phyloP scores from a whole-genome alignment of 805 yeast genomes.

The Suhomyces pyralidae region DNA sequence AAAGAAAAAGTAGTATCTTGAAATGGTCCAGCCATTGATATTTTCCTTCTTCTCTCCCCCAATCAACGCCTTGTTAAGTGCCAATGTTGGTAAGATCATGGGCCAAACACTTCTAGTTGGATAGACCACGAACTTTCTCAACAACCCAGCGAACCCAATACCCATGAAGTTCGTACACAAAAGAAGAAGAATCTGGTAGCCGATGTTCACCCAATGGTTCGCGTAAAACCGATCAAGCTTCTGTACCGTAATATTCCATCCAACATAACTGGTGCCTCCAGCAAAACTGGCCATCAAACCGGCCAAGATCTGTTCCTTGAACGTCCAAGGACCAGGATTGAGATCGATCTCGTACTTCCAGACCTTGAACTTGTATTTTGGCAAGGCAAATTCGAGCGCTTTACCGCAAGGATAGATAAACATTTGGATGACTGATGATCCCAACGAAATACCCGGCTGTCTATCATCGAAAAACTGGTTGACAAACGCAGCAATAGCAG shows the following conservation, averaged over 20 bases:
- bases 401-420: slow-evolving; percentile 46
- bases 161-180: slow-evolving; percentile 16
- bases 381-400: slow-evolving; percentile 30
- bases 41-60: slow-evolving; percentile 23
- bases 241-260: slow-evolving; percentile 19
- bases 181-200: slow-evolving; percentile 14
- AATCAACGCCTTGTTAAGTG: slow-evolving; percentile 30
- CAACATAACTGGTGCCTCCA: slow-evolving; percentile 26
- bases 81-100: slow-evolving; percentile 26
- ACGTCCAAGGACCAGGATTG: slow-evolving; percentile 64
- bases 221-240: slow-evolving; percentile 24
- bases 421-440: slow-evolving; percentile 45
- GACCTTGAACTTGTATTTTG: slow-evolving; percentile 25
- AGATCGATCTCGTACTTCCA: slow-evolving; percentile 19
- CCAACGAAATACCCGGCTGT: slow-evolving; percentile 46
- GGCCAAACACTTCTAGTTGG: slow-evolving; percentile 30
- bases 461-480: slow-evolving; percentile 57
- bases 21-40: slow-evolving; percentile 30
- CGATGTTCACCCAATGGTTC: slow-evolving; percentile 21
- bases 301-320: slow-evolving; percentile 64
- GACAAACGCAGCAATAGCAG: slow-evolving; percentile 54
- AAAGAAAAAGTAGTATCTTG: slow-evolving; percentile 25
- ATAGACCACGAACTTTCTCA: slow-evolving; percentile 22
- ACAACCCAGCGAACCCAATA: slow-evolving; percentile 16
- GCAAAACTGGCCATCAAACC: slow-evolving; percentile 43